Evolutionary conservation across 2,329 filamentous ascomycete genomes (phyloP).

Genomic region (Samsoniella hepiali): DNA sequence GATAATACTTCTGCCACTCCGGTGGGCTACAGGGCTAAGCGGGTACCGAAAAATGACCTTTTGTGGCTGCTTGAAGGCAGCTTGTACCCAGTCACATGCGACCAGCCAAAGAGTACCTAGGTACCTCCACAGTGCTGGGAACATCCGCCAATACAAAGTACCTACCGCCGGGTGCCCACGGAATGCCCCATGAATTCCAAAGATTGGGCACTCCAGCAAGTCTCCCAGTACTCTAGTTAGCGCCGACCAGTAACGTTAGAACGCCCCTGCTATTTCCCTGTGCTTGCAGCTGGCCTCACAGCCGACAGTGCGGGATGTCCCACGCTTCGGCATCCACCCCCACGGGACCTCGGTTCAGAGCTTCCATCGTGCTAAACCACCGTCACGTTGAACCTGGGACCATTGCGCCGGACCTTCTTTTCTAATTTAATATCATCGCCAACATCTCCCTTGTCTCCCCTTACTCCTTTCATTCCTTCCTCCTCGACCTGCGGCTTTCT

Average conservation of each 20-base stretch:
- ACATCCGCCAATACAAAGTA: background rate
- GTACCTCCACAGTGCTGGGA: background rate
- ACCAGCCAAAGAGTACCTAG: background rate
- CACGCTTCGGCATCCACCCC: conserved; percentile 15
- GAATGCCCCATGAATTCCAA: background rate
- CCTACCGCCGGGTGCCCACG: background rate
- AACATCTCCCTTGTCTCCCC: background rate
- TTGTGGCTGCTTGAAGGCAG: background rate
- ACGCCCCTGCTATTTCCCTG: background rate
- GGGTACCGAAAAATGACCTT: background rate
- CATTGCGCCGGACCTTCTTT: background rate
- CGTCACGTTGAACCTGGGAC: conserved; percentile 7
- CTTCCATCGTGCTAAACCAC: conserved; percentile 6
- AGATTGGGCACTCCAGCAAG: too few species aligned
- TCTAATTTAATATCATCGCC: background rate
- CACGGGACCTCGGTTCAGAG: conserved; percentile 21
- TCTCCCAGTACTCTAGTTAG: background rate
- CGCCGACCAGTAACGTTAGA: background rate
- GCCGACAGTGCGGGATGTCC: conserved; percentile 3
- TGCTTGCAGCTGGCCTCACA: conserved; percentile 6
- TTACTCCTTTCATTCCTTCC: background rate
- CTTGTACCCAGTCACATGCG: background rate
- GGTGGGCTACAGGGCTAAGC: background rate
- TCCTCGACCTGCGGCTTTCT: background rate
- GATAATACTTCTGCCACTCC: background rate